Percentiles rank a stretch among this genome's conserved stretches.
Conservation (phyloP, 2,329 filamentous ascomycete species). For the Helotiales sp. region DNA sequence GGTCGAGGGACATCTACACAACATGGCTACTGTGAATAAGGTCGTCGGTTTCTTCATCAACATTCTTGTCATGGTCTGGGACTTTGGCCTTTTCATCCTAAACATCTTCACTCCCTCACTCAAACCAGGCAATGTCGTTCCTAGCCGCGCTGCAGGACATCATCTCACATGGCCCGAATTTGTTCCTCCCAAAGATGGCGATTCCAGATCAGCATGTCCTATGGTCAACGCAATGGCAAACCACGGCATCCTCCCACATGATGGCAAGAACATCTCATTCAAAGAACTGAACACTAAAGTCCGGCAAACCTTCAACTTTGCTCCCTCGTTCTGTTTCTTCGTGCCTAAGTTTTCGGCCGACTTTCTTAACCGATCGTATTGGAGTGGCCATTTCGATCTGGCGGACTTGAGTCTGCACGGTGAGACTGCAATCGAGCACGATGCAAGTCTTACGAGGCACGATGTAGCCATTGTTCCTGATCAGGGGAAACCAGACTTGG, state of each 20-base stretch:
- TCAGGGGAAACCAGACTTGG: slow-evolving; percentile 39
- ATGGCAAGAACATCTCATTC: slow-evolving; percentile 37
- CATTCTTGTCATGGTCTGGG: slow-evolving; percentile 40
- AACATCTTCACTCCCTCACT: slow-evolving; percentile 39
- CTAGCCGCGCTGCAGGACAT: slow-evolving; percentile 36
- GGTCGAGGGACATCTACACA: not conserved
- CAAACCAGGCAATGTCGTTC: slow-evolving; percentile 39
- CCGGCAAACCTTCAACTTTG: slow-evolving; percentile 22
- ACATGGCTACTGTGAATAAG: slow-evolving; percentile 12
- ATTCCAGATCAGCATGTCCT: slow-evolving; percentile 39
- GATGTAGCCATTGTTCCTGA: slow-evolving; percentile 38
- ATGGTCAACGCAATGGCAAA: slow-evolving; percentile 45
- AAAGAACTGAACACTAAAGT: slow-evolving; percentile 21
- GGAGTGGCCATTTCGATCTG: slow-evolving; percentile 19
- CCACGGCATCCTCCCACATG: slow-evolving; percentile 42
- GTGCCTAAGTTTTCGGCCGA: slow-evolving; percentile 25
- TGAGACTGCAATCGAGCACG: slow-evolving; percentile 23
- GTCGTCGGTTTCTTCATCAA: slow-evolving; percentile 32
- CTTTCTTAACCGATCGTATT: slow-evolving; percentile 24
- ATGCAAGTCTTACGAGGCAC: slow-evolving; percentile 30
- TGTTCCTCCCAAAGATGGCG: slow-evolving; percentile 37
- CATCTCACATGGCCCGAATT: slow-evolving; percentile 40
- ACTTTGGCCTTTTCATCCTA: slow-evolving; percentile 39
- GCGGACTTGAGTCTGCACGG: slow-evolving; percentile 17
- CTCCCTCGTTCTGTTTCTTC: slow-evolving; percentile 21